phyloP scores from a whole-genome alignment of 306 rosid genomes.

The Medicago arabica region DNA sequence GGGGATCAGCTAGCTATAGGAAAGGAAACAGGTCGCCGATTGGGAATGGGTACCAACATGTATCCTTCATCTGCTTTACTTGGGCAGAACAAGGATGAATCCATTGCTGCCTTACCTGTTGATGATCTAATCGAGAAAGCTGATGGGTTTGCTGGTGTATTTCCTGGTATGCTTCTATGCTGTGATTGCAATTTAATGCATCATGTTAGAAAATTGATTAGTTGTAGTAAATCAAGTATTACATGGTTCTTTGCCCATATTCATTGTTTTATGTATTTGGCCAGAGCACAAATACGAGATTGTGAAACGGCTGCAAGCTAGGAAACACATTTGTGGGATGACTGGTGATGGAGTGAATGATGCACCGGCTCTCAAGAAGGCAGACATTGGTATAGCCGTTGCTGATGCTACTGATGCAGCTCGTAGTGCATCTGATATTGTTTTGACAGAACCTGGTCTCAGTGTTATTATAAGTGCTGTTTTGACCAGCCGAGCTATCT shows the following conservation, averaged over 20 bases:
- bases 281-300: conserved; percentile 98
- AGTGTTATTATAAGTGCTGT: conserved; percentile 98
- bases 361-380: conserved; percentile 99
- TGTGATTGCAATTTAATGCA: conserved; percentile 9
- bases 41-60: conserved; percentile 99
- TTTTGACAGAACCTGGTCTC: conserved; percentile 94
- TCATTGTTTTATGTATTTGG: conserved; percentile 39
- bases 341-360: conserved; percentile 99
- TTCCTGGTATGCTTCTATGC: conserved; percentile 71
- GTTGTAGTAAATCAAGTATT: conserved; percentile 1
- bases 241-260: conserved; percentile 34
- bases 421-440: conserved; percentile 99
- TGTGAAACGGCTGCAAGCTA: conserved; percentile 97
- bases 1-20: conserved; percentile 99
- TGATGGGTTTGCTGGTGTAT: conserved; percentile 98
- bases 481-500: conserved; percentile 95
- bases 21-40: conserved; percentile 98
- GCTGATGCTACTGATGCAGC: conserved; percentile 99
- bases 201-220: conserved; percentile 16
- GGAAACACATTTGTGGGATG: conserved; percentile 98
- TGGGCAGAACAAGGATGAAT: conserved; percentile 94
- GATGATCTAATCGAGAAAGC: conserved; percentile 97
- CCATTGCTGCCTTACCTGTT: conserved; percentile 84
- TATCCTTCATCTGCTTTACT: conserved; percentile 97
- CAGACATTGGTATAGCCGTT: conserved; percentile 99